Evolutionary conservation across 2,329 filamentous ascomycete genomes (phyloP).

Genomic region (Trichoderma oligosporum): DNA sequence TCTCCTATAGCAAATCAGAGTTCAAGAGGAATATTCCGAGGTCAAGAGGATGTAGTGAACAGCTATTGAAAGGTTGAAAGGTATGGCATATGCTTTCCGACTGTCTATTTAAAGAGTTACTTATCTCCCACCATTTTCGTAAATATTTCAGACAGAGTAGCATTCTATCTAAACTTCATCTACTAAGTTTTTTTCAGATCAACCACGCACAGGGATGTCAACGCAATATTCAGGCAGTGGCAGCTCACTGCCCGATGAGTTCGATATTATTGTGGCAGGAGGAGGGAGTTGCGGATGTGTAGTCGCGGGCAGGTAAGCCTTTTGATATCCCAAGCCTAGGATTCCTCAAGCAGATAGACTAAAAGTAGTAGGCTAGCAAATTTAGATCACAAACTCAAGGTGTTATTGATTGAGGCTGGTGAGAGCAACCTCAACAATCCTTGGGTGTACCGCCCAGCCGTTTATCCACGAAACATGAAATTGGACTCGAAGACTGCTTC

Average conservation of each 20-base stretch:
- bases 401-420: slow-evolving; percentile 25
- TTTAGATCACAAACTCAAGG: slow-evolving; percentile 20
- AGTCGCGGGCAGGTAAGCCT: not conserved
- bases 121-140: not conserved
- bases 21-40: not conserved
- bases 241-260: slow-evolving; percentile 7
- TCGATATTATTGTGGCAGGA: slow-evolving; percentile 25
- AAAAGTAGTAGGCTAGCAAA: slow-evolving; percentile 19
- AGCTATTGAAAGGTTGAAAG: not conserved
- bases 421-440: slow-evolving; percentile 23
- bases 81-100: not conserved
- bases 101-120: not conserved
- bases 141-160: not conserved
- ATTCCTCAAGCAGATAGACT: not conserved
- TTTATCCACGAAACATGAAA: slow-evolving; percentile 20
- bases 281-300: slow-evolving; percentile 17
- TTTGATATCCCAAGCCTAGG: too few species aligned
- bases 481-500: slow-evolving; percentile 22
- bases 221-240: slow-evolving; percentile 8
- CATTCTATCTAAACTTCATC: not conserved
- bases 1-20: not conserved
- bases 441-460: slow-evolving; percentile 21
- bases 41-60: not conserved
- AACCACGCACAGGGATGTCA: not conserved
- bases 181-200: too few species aligned